These are phyloP conservation scores for Emericellopsis atlantica DNA, from an alignment of 2,329 filamentous ascomycete species.

Conservation along the genomic window DNA sequence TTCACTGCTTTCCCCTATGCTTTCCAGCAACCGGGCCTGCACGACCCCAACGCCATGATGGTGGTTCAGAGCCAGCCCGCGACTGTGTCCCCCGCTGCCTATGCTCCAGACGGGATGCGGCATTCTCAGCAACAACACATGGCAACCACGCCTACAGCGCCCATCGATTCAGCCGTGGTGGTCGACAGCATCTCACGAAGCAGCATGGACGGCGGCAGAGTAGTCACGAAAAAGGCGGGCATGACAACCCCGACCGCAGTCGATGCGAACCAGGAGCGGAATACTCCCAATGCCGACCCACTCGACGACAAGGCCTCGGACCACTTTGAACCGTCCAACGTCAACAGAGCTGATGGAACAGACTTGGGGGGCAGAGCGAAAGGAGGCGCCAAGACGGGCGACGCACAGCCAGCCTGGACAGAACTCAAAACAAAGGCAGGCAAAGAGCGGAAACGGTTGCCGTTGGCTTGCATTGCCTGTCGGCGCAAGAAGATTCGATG, in stretches of 20 bases:
- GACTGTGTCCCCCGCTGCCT: constrained; percentile 15
- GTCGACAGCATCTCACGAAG: neutral
- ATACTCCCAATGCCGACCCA: constrained; percentile 24
- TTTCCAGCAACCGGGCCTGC: constrained; percentile 19
- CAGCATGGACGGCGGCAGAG: constrained; percentile 9
- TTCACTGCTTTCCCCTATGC: constrained; percentile 42
- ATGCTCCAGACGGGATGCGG: constrained; percentile 17
- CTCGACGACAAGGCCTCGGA: constrained; percentile 42
- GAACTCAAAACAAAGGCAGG: constrained; percentile 85
- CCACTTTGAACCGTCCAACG: constrained; percentile 42
- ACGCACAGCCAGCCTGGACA: constrained; percentile 55
- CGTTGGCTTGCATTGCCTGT: constrained; percentile 90
- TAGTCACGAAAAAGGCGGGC: constrained; percentile 11
- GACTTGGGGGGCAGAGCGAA: constrained; percentile 39
- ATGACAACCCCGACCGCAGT: constrained; percentile 30
- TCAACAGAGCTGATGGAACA: constrained; percentile 36
- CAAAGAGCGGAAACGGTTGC: constrained; percentile 87
- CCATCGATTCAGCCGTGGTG: neutral
- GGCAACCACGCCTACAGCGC: neutral
- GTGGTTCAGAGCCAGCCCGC: constrained; percentile 19
- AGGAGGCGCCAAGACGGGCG: constrained; percentile 45
- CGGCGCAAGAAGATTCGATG: constrained; percentile 96
- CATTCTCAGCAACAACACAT: constrained; percentile 11
- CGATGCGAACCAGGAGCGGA: constrained; percentile 3
- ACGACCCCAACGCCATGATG: constrained; percentile 14